Evolutionary conservation across 441 rosid genomes (phyloP), one percentile per base, ranked within the genome.

Genomic region (Gossypium davidsonii): DNA sequence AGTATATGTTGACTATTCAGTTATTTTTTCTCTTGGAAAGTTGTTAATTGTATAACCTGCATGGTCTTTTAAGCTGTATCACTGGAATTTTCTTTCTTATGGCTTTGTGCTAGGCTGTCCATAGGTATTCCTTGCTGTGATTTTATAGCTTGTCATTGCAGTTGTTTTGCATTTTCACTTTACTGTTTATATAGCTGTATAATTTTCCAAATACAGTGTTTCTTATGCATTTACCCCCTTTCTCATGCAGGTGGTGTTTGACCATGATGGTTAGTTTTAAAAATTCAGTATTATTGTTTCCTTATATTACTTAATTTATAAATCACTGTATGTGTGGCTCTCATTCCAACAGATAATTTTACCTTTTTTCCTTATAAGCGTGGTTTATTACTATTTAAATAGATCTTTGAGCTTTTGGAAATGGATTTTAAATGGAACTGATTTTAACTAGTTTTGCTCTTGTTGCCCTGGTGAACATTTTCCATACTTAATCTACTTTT

Each of bases 191-290:
- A 17, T 49, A 10, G 61, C 61, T 53, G 31, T 52, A 69, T 69
- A 53, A 69, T 25, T 8, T 51, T 37, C 48, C 67, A 37, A 6
- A 14, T n/a, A 31, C 12, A 6, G 21, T 61, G 66, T 61, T 61
- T 15, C 66, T 61, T 61, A 61, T 18, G 14, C 44, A 60, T 26
- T 34, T 39, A 67, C 26, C 39, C 49, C 46, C 76, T 44, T 80
- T 77, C 72, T 17, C 56, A 31, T 81, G 90, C 95, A 95, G 99
- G 99, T 95, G 78, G 98, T 89, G 79, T 95, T 95, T 77, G 99
- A 93, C 86, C 94, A 95, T 85, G 98, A 95, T 87, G 99, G 98
- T 95, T 83, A 86, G 96, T 71, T 44, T 70, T 59, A 15, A 34
- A 42, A 57, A 0, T 77, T 23, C 60, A 31, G 71, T 65, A 53